Conservation (phyloP, 2,329 filamentous ascomycete species). For the Exophiala sp. region DNA sequence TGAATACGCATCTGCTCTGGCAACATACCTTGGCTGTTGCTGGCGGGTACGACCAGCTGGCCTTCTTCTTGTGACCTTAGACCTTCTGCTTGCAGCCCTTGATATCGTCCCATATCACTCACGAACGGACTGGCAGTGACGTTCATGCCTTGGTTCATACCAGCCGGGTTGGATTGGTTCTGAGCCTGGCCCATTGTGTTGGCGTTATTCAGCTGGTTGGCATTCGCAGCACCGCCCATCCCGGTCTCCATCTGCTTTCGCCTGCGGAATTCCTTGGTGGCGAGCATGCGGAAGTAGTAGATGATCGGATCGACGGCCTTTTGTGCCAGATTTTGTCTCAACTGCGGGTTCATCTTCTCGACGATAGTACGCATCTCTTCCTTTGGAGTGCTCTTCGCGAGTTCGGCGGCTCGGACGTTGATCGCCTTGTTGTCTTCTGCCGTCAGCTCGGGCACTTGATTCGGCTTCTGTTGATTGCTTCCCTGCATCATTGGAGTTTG, state of each 20-base stretch:
- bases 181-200: slow-evolving; percentile 17
- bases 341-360: slow-evolving; percentile 43
- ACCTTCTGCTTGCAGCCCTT: slow-evolving; percentile 57
- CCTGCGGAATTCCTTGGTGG: slow-evolving; percentile 40
- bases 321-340: slow-evolving; percentile 41
- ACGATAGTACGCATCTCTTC: slow-evolving; percentile 48
- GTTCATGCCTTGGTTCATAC: slow-evolving; percentile 15
- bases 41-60: slow-evolving; percentile 59
- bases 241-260: slow-evolving; percentile 22
- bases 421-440: slow-evolving; percentile 41
- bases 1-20: slow-evolving; percentile 38
- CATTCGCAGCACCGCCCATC: slow-evolving; percentile 9
- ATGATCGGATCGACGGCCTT: slow-evolving; percentile 47
- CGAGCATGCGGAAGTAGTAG: slow-evolving; percentile 47
- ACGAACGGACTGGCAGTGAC: slow-evolving; percentile 30
- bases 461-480: slow-evolving; percentile 32
- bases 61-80: slow-evolving; percentile 56
- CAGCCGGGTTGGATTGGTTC: slow-evolving; percentile 28
- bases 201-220: slow-evolving; percentile 13
- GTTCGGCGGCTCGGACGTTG: slow-evolving; percentile 42
- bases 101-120: slow-evolving; percentile 49
- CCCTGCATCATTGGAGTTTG: slow-evolving; percentile 27
- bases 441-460: slow-evolving; percentile 30
- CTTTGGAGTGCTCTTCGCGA: slow-evolving; percentile 41
- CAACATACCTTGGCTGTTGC: slow-evolving; percentile 47